Evolutionary conservation across 169 alveolate species (phyloP).

Genomic region (Plasmodium knowlesi): DNA sequence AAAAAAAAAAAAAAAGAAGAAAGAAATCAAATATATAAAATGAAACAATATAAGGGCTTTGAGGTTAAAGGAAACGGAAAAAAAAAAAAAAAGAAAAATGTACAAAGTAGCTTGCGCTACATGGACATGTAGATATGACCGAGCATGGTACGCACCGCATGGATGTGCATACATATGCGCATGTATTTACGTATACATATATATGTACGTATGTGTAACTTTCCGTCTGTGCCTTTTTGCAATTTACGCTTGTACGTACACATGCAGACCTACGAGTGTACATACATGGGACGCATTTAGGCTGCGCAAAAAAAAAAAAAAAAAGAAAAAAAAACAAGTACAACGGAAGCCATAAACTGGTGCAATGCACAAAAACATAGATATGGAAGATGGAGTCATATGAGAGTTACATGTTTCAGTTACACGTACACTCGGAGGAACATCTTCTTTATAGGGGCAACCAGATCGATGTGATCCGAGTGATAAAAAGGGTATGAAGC

Average conservation of each 20-base stretch:
- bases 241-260: not conserved
- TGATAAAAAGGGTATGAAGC: not conserved
- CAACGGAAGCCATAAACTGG: not conserved
- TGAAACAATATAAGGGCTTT: not conserved
- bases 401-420: not conserved
- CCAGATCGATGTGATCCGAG: not conserved
- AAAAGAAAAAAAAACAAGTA: too few species aligned
- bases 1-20: not conserved
- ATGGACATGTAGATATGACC: not conserved
- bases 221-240: not conserved
- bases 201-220: not conserved
- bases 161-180: conserved; percentile 1
- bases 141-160: not conserved
- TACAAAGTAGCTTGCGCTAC: not conserved
- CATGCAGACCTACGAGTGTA: not conserved
- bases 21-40: not conserved
- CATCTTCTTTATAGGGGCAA: not conserved
- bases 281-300: not conserved
- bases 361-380: not conserved
- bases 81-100: not conserved
- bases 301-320: not conserved
- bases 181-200: not conserved
- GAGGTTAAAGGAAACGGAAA: not conserved
- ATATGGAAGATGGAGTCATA: not conserved
- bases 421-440: not conserved